phyloP scores from a whole-genome alignment of 2,329 filamentous ascomycete genomes.

The Penicillium nordicum region DNA sequence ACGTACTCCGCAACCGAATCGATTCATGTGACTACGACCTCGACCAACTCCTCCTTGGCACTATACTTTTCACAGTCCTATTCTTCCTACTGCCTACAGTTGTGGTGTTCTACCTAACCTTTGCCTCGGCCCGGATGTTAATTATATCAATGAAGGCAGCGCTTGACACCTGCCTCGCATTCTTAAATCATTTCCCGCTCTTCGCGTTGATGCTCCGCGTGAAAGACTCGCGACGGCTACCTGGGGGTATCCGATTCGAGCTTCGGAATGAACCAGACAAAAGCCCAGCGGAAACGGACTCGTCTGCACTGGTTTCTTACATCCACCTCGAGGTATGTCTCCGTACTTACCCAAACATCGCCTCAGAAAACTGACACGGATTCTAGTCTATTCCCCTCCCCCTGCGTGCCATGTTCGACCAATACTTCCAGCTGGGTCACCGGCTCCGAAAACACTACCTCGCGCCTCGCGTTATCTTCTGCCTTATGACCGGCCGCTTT shows the following conservation, averaged over 20 bases:
- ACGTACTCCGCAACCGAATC: conserved; percentile 93
- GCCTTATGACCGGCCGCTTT: conserved; percentile 83
- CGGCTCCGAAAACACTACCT: conserved; percentile 95
- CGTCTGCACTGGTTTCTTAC: conserved; percentile 66
- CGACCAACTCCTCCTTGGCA: conserved; percentile 92
- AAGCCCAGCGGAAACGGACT: conserved; percentile 30
- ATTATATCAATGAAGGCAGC: conserved; percentile 91
- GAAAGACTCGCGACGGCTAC: conserved; percentile 86
- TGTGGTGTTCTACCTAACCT: conserved; percentile 93
- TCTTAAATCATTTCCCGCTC: conserved; percentile 93
- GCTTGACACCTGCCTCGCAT: conserved; percentile 88
- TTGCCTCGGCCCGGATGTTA: conserved; percentile 87
- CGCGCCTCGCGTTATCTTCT: conserved; percentile 80
- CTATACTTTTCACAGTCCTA: conserved; percentile 90
- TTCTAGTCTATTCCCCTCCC: conserved; percentile 77
- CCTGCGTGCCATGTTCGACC: conserved; percentile 91
- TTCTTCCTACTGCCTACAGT: conserved; percentile 95
- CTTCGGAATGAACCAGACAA: conserved; percentile 67
- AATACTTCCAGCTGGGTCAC: conserved; percentile 92
- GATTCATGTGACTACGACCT: conserved; percentile 98
- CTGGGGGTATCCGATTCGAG: conserved; percentile 90
- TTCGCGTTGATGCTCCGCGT: conserved; percentile 95
- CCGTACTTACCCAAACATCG: not conserved
- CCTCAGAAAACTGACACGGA: conserved; percentile 12
- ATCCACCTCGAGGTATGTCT: conserved; percentile 74